Base-by-base conservation (phyloP, 345 rosid genomes). In the Acer negundo region DNA sequence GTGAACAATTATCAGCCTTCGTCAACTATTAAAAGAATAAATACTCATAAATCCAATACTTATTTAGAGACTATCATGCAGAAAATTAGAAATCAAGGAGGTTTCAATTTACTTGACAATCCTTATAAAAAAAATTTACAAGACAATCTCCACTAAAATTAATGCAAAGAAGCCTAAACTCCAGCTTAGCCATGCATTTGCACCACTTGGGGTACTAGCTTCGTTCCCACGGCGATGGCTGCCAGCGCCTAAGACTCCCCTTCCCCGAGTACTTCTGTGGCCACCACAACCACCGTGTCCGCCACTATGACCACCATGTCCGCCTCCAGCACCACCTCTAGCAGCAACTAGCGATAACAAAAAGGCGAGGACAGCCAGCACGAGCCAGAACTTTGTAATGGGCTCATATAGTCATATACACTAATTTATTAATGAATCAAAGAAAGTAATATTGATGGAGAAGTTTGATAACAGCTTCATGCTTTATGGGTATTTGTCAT, bases 121-220 rank as follows among this genome's bases (percentile, higher is more conserved):
- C n/a, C n/a, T n/a, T n/a, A n/a, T n/a, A n/a, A n/a, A n/a, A n/a
- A n/a, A n/a, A 40, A 40, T 5, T 28, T 28, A 28, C 31, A 28
- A 2, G 24, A 15, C 22, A 19, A 13, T 20, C 19, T 35, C 47
- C 49, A 38, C 22, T 17, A 38, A 66, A 11, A 66, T 35, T 8
- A 19, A 66, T 35, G 70, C 70, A 19, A 35, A 35, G 46, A 66
- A 66, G 38, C 70, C 44, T 7, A 66, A 35, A 10, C 7, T 16
- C 49, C 42, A 66, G 44, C 70, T 66, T 16, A 35, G 70, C 70
- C 70, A 66, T 8, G 23, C 49, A 35, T 35, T 66, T 28, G 62
- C 23, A 51, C 44, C 62, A 56, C 13, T 20, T 22, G 71, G 55
- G 8, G 55, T 42, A 28, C 31, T 28, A 58, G 16, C 47, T 47